Evolutionary conservation across 352 stramenopile genomes (phyloP).

Genomic region (Phytopythium boreale): DNA sequence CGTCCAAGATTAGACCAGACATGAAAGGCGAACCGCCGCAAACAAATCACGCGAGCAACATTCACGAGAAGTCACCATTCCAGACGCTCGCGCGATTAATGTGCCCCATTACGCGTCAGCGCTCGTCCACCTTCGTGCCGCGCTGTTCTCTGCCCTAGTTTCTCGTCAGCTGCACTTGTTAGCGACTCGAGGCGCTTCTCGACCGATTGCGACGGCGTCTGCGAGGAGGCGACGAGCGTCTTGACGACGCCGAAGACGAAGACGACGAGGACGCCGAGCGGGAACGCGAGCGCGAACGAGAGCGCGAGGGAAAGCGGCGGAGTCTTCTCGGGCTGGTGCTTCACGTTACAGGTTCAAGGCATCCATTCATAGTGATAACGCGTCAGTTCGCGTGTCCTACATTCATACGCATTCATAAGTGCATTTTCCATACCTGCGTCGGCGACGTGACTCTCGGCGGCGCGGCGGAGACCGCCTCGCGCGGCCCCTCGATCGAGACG

Average conservation of each 20-base stretch:
- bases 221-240: conserved; percentile 19
- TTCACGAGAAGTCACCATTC: background rate
- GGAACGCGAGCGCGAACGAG: background rate
- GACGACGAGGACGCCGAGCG: conserved; percentile 23
- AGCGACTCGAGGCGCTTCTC: background rate
- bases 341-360: background rate
- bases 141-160: background rate
- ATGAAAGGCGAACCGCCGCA: too few species aligned
- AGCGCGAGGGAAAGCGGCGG: background rate
- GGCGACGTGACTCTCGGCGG: background rate
- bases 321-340: background rate
- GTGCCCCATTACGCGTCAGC: background rate
- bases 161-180: background rate
- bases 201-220: conserved; percentile 15
- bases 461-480: conserved; percentile 9
- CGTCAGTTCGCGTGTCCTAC: background rate
- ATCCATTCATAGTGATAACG: background rate
- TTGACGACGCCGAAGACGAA: conserved; percentile 21
- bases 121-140: too few species aligned
- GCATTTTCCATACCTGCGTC: background rate
- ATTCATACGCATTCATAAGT: background rate
- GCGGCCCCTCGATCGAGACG: conserved; percentile 25
- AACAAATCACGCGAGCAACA: background rate
- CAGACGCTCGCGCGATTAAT: background rate
- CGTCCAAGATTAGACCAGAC: background rate